Evolutionary conservation across 1,284 basidiomycete genomes (phyloP), one percentile per base, ranked within the genome.

Genomic region (Ceratobasidium sp.): DNA sequence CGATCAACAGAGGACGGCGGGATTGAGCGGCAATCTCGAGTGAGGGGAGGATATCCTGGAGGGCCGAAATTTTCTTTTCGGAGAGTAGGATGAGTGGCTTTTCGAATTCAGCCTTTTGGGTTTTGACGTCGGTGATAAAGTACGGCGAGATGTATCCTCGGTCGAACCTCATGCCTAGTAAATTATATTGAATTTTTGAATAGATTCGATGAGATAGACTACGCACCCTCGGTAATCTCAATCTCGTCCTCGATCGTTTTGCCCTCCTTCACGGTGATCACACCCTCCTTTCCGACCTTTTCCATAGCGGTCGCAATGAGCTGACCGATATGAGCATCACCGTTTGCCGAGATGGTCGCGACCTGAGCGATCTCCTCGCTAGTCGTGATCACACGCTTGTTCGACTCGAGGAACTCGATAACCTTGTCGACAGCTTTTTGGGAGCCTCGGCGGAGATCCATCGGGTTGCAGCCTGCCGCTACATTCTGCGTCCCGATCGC

Each of bases 241-340:
- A 98, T 98, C 84, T 98, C 92, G 80, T 99, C 97, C 79, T 98
- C 95, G 77, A 97, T 97, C 14, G 97, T 98, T 76, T 92, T 90
- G 71, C 97, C 97, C 83, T 98, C 97, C 86, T 97, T 98, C 82
- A 99, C 96, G 74, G 97, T 99, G 85, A 99, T 98, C 80, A 98
- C 97, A 82, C 97, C 97, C 84, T 99, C 97, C 85, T 98, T 98
- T 81, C 97, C 97, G 75, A 98, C 97, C 83, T 98, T 98, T 84
- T 98, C 97, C 97, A 98, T 98, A 1, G 97, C 97, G 80, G 96
- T 94, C n/a, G 97, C 96, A 82, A 98, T 98, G 79, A 99, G 88
- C 81, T 92, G 90, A 71, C 97, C 97, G 77, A 99, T 88, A 81
- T 98, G 96, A 23, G 84, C 86, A 83, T 98, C 96, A 74, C 96